Base-by-base conservation (phyloP, 768 basidiomycete species). In the Leccinum barrowsii region DNA sequence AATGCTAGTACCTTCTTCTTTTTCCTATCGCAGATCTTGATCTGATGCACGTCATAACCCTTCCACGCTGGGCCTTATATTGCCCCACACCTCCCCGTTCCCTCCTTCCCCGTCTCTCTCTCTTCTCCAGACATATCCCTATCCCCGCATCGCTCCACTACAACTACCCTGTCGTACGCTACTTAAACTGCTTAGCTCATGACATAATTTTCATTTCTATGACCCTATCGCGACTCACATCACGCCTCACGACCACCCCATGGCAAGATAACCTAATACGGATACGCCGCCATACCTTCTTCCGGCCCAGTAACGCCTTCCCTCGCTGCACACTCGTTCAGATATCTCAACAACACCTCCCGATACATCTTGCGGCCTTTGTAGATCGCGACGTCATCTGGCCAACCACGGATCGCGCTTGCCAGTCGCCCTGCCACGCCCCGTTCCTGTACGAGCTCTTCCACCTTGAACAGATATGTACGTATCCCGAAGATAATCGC, bases 401-500 rank as follows among this genome's bases (percentile, higher is more conserved):
- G 82, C 86, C 88, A 90, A 61, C 82, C 82, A 58, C 82, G 72
- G 52, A 90, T 72, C 5, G 86, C 85, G 51, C 81, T 81, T 13
- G 83, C 86, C 66, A 90, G 71, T 52, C 88, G 74, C 32, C 79
- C 83, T 0, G 86, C 79, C 11, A 86, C 81, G 0, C 83, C 86
- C 7, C 74, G 74, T 68, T 89, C 89, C 54, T 72, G 64, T 13
- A 65, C 74, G 1, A 90, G 70, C 40, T 80, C 78, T 22, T 75
- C 77, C 35, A 88, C 68, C 21, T 81, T 81, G 44, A 79, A 79
- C 55, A 85, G 53, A 72, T 89, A 88, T 50, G 84, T 85, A 40
- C 87, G 77, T 65, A 89, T 85, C 54, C 84, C 86, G 69, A 91
- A 90, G 42, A 85, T 71, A 37, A 89, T 77, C 2, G 81, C 86